These are phyloP conservation scores for Monosporozyma servazzii DNA, from an alignment of 805 yeast species.

Conservation along the genomic window DNA sequence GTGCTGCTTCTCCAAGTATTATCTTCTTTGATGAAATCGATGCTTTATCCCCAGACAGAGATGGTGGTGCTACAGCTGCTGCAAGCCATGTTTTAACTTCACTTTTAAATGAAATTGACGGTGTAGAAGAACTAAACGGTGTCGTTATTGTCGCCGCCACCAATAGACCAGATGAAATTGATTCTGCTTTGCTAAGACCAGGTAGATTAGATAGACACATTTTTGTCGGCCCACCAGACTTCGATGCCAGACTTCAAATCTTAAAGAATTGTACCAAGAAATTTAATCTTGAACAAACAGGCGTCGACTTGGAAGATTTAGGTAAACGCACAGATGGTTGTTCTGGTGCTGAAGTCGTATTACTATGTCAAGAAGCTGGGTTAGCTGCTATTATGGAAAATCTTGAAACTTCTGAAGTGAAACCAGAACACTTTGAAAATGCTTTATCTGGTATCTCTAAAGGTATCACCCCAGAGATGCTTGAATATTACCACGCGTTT, in stretches of 20 bases:
- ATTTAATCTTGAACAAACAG: slow-evolving; percentile 44
- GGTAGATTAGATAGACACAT: slow-evolving; percentile 92
- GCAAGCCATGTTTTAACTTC: slow-evolving; percentile 85
- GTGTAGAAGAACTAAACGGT: slow-evolving; percentile 89
- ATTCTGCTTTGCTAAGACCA: slow-evolving; percentile 87
- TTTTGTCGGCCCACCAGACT: slow-evolving; percentile 88
- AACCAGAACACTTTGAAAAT: slow-evolving; percentile 56
- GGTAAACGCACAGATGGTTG: slow-evolving; percentile 76
- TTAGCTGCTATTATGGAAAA: slow-evolving; percentile 85
- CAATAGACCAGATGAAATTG: slow-evolving; percentile 87
- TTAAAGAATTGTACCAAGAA: slow-evolving; percentile 56
- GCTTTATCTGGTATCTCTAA: slow-evolving; percentile 62
- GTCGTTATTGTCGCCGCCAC: slow-evolving; percentile 95
- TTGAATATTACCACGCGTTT: slow-evolving; percentile 55
- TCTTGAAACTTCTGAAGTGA: slow-evolving; percentile 42
- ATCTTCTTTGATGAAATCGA: slow-evolving; percentile 96
- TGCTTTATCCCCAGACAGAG: slow-evolving; percentile 77
- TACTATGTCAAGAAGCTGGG: slow-evolving; percentile 92
- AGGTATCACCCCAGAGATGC: slow-evolving; percentile 82
- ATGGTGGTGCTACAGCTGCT: slow-evolving; percentile 51
- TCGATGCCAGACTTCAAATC: slow-evolving; percentile 69
- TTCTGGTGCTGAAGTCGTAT: slow-evolving; percentile 93
- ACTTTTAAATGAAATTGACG: slow-evolving; percentile 88
- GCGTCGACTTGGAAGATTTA: slow-evolving; percentile 41
- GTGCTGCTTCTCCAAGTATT: slow-evolving; percentile 91